These are phyloP conservation scores for Akebia trifoliata DNA, from an alignment of 164 flowering plant species.

Conservation along the genomic window DNA sequence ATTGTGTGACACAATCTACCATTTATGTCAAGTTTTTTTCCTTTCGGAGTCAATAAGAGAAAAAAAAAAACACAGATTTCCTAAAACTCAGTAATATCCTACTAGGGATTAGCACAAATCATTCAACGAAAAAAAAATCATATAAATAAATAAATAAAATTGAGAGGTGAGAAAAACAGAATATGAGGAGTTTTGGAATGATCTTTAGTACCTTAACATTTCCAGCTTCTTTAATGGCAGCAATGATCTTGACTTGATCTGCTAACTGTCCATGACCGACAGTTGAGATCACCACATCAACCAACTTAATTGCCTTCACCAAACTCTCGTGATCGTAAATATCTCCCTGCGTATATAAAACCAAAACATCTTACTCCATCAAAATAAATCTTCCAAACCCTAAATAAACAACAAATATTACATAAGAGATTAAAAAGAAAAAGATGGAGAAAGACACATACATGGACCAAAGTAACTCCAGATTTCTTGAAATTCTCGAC, in stretches of 20 bases:
- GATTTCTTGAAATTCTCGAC: slow-evolving; percentile 42
- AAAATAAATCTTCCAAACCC: neutral
- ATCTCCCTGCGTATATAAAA: slow-evolving; percentile 44
- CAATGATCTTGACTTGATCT: slow-evolving; percentile 52
- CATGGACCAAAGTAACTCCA: slow-evolving; percentile 40
- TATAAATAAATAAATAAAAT: neutral
- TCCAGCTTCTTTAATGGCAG: slow-evolving; percentile 71
- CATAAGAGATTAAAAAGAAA: too few species aligned
- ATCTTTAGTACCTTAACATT: slow-evolving; percentile 13
- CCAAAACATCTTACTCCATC: neutral
- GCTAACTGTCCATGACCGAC: slow-evolving; percentile 33
- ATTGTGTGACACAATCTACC: too few species aligned
- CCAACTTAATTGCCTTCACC: slow-evolving; percentile 58
- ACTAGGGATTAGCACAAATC: too few species aligned
- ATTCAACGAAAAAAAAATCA: too few species aligned
- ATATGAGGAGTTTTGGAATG: too few species aligned
- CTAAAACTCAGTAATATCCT: too few species aligned
- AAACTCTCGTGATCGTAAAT: slow-evolving; percentile 54
- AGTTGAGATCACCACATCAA: slow-evolving; percentile 62
- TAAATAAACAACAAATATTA: too few species aligned
- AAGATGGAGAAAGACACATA: too few species aligned
- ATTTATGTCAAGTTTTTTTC: too few species aligned
- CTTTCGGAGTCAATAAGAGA: too few species aligned
- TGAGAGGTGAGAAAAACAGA: too few species aligned
- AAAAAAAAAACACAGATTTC: too few species aligned